These are phyloP conservation scores for Rosa rugosa DNA, from an alignment of 306 rosid species.

Conservation along the genomic window DNA sequence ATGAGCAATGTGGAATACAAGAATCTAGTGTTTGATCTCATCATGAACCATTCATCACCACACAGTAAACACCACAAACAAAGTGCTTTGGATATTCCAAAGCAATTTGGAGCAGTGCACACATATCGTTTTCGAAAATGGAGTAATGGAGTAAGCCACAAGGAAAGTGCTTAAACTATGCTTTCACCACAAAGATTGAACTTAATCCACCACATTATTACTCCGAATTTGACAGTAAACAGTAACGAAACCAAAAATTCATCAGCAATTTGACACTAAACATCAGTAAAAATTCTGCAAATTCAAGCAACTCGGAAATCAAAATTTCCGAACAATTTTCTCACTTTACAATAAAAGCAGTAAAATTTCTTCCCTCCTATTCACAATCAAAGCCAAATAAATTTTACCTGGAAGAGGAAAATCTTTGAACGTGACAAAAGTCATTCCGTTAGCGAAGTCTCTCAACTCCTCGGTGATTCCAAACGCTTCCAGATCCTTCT, in stretches of 20 bases:
- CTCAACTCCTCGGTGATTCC: slow-evolving; percentile 66
- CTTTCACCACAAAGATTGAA: background rate
- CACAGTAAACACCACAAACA: background rate
- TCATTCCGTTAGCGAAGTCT: slow-evolving; percentile 68
- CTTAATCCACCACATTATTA: background rate
- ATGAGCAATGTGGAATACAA: slow-evolving; percentile 1
- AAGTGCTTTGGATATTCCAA: background rate
- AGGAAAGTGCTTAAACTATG: background rate
- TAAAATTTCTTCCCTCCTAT: background rate
- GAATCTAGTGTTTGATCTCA: background rate
- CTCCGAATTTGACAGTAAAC: background rate
- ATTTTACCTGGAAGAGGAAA: slow-evolving; percentile 57
- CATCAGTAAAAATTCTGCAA: background rate
- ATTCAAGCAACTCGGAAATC: background rate
- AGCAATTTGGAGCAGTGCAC: background rate
- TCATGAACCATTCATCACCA: background rate
- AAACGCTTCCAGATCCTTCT: slow-evolving; percentile 37
- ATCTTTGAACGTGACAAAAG: slow-evolving; percentile 50
- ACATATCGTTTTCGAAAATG: background rate
- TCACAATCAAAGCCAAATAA: background rate
- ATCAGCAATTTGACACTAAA: background rate
- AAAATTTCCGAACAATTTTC: background rate
- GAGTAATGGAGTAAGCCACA: background rate
- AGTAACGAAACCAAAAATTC: background rate
- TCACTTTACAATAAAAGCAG: background rate